Evolutionary conservation across 140 eudicot genomes (phyloP).

Genomic region (Senecio squalidus): DNA sequence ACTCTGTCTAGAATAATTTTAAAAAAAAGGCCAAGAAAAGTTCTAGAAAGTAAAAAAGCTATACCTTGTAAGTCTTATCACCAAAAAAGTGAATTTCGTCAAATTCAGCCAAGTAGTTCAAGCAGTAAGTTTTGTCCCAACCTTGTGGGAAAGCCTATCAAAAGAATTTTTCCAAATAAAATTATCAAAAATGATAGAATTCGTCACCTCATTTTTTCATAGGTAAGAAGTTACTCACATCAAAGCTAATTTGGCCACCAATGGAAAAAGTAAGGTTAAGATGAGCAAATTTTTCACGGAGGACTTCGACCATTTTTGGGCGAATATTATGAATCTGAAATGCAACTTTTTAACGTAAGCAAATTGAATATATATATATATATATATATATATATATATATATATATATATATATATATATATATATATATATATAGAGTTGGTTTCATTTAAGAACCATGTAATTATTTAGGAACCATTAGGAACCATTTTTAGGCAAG

Average conservation of each 20-base stretch:
- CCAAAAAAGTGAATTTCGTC: conserved; percentile 92
- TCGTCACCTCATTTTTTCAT: neutral
- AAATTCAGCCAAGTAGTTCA: conserved; percentile 78
- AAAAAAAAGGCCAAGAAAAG: neutral
- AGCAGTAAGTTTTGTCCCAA: conserved; percentile 97
- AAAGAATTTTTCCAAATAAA: conserved; percentile 7
- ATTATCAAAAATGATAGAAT: neutral
- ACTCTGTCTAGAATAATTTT: neutral
- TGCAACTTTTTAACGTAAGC: neutral
- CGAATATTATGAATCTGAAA: conserved; percentile 82
- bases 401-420: no score
- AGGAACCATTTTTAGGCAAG: no score
- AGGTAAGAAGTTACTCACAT: conserved; percentile 49
- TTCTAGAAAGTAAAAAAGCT: neutral
- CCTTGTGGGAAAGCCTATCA: conserved; percentile 91
- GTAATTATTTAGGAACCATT: no score
- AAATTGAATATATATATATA: neutral
- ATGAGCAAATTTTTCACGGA: conserved; percentile 84
- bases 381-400: no score
- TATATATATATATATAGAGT: no score
- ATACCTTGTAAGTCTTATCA: conserved; percentile 87
- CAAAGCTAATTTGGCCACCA: conserved; percentile 99
- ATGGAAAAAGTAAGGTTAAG: conserved; percentile 85
- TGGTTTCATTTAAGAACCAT: no score
- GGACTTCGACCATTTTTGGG: conserved; percentile 69